Evolutionary conservation across 2,329 filamentous ascomycete species (phyloP).

Genomic region (Stagonosporopsis tanaceti): DNA sequence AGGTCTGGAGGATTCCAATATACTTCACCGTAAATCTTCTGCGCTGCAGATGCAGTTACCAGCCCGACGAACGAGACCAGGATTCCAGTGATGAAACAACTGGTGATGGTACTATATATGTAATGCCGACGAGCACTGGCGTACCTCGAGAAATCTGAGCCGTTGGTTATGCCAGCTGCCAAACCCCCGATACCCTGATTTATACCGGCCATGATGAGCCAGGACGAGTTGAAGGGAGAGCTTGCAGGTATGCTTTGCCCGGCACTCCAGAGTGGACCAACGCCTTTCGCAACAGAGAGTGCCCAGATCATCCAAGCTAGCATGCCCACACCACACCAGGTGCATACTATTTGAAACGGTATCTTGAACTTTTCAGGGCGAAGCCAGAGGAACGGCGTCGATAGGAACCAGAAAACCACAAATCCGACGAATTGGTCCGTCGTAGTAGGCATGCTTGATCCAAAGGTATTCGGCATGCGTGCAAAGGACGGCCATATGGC

Average conservation of each 20-base stretch:
- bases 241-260: slow-evolving; percentile 48
- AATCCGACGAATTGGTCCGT: slow-evolving; percentile 49
- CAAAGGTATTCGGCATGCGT: slow-evolving; percentile 45
- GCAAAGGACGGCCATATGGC: slow-evolving; percentile 49
- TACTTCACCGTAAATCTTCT: slow-evolving; percentile 48
- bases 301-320: slow-evolving; percentile 59
- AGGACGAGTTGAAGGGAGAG: slow-evolving; percentile 52
- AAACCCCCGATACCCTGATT: slow-evolving; percentile 54
- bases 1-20: slow-evolving; percentile 55
- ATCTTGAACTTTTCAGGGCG: slow-evolving; percentile 60
- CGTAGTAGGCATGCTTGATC: slow-evolving; percentile 44
- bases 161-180: slow-evolving; percentile 54
- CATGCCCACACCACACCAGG: slow-evolving; percentile 58
- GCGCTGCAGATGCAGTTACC: slow-evolving; percentile 51
- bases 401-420: slow-evolving; percentile 46
- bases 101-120: slow-evolving; percentile 51
- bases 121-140: slow-evolving; percentile 47
- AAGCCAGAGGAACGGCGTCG: slow-evolving; percentile 58
- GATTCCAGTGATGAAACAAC: slow-evolving; percentile 52
- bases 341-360: slow-evolving; percentile 55
- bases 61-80: slow-evolving; percentile 55
- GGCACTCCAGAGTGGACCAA: slow-evolving; percentile 54
- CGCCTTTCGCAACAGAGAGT: slow-evolving; percentile 54
- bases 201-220: slow-evolving; percentile 57
- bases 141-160: slow-evolving; percentile 57